These are phyloP conservation scores for Uronychia binucleata DNA, from an alignment of 73 alveolate species.

Conservation along the genomic window DNA sequence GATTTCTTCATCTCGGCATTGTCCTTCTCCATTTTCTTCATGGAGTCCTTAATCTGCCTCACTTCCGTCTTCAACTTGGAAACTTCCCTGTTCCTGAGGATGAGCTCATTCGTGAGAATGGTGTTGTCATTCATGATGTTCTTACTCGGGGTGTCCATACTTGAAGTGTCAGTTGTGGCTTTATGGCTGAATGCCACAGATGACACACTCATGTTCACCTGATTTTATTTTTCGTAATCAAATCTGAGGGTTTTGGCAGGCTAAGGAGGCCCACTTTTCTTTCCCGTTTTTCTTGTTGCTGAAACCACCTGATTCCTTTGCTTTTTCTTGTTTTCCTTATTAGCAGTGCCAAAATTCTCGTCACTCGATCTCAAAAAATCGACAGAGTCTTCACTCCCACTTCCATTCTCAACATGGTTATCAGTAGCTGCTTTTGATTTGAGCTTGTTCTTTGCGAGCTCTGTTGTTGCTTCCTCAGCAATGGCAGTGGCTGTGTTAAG, in stretches of 20 bases:
- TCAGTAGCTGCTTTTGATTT: not conserved
- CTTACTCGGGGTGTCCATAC: not conserved
- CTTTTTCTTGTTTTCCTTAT: not conserved
- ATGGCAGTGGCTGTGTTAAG: not conserved
- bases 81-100: conserved; percentile 46
- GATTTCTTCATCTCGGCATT: conserved; percentile 24
- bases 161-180: no score
- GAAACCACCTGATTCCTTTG: not conserved
- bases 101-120: conserved; percentile 41
- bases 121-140: conserved; percentile 18
- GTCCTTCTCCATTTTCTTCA: conserved; percentile 35
- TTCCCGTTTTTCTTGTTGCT: not conserved
- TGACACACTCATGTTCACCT: not conserved
- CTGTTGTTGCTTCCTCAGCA: conserved; percentile 4
- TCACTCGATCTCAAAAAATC: not conserved
- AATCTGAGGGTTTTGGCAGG: not conserved
- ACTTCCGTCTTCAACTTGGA: conserved; percentile 37
- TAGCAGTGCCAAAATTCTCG: not conserved
- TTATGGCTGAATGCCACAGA: not conserved
- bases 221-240: not conserved
- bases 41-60: conserved; percentile 6
- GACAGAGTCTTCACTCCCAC: not conserved
- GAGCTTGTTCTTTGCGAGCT: not conserved
- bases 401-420: conserved; percentile 8
- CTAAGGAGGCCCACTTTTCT: not conserved